Conservation (phyloP, 805 yeast species). For the Zygotorulaspora sp. region DNA sequence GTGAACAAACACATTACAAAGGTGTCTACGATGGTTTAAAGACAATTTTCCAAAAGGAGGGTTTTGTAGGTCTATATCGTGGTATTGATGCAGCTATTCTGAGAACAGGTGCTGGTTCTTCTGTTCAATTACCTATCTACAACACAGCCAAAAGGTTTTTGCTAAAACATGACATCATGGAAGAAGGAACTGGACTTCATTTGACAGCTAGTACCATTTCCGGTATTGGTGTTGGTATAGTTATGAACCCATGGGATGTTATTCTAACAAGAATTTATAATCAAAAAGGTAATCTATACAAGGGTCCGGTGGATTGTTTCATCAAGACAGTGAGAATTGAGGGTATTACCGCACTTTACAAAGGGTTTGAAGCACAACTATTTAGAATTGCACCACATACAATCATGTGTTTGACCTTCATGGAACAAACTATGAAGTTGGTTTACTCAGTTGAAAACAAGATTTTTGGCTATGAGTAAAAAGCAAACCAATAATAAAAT, state of each 20-base stretch:
- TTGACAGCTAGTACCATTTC: slow-evolving; percentile 68
- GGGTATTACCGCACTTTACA: slow-evolving; percentile 84
- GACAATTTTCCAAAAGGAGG: slow-evolving; percentile 61
- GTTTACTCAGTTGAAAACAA: slow-evolving; percentile 37
- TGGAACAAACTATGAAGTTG: slow-evolving; percentile 89
- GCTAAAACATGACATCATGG: slow-evolving; percentile 46
- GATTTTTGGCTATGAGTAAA: slow-evolving; percentile 5
- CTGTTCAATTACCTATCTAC: slow-evolving; percentile 91
- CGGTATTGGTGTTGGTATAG: slow-evolving; percentile 89
- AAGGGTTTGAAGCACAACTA: slow-evolving; percentile 92
- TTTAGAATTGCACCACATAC: slow-evolving; percentile 95
- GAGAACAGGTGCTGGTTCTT: slow-evolving; percentile 93
- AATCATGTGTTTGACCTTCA: slow-evolving; percentile 78
- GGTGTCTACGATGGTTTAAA: slow-evolving; percentile 64
- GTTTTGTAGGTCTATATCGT: slow-evolving; percentile 77
- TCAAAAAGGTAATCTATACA: slow-evolving; percentile 83
- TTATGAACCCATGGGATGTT: slow-evolving; percentile 98
- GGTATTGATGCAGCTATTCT: slow-evolving; percentile 94
- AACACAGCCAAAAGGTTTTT: slow-evolving; percentile 66
- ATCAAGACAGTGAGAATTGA: slow-evolving; percentile 75
- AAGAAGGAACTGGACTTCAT: slow-evolving; percentile 67
- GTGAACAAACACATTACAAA: slow-evolving; percentile 87
- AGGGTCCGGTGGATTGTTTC: slow-evolving; percentile 85
- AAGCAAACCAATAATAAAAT: no score
- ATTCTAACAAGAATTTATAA: slow-evolving; percentile 91